Percentiles rank a stretch among this genome's conserved stretches.
Evolutionary conservation across 2,329 filamentous ascomycete genomes (phyloP).

Genomic region (Exophiala phaeomuriformis): DNA sequence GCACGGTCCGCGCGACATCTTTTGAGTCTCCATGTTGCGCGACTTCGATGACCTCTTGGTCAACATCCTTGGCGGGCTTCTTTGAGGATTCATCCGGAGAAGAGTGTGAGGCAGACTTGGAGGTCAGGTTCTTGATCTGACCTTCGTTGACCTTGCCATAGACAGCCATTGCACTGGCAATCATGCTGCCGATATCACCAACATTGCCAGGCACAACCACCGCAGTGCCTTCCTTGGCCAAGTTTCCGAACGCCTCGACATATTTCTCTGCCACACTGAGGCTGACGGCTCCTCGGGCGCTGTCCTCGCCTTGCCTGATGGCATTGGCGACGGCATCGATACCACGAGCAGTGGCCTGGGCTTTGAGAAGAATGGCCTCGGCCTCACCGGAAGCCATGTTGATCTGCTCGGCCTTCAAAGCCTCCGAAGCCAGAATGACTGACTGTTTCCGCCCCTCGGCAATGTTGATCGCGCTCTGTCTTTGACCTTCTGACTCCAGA

Average conservation of each 20-base stretch:
- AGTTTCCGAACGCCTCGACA: slow-evolving; percentile 83
- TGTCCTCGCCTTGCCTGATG: slow-evolving; percentile 64
- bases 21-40: slow-evolving; percentile 34
- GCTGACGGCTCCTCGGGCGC: slow-evolving; percentile 76
- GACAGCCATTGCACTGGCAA: slow-evolving; percentile 88
- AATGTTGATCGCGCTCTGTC: slow-evolving; percentile 97
- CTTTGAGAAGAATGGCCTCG: slow-evolving; percentile 82
- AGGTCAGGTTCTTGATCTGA: slow-evolving; percentile 54
- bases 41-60: slow-evolving; percentile 28
- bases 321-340: slow-evolving; percentile 77
- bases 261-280: slow-evolving; percentile 94
- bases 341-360: slow-evolving; percentile 74
- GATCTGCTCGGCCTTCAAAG: slow-evolving; percentile 80
- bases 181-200: slow-evolving; percentile 93
- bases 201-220: slow-evolving; percentile 96
- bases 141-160: slow-evolving; percentile 87
- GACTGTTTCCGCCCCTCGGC: slow-evolving; percentile 96
- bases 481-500: slow-evolving; percentile 90
- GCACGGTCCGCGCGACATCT: slow-evolving; percentile 43
- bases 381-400: slow-evolving; percentile 89
- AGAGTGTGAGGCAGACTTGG: slow-evolving; percentile 35
- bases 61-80: slow-evolving; percentile 21
- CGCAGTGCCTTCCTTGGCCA: slow-evolving; percentile 91
- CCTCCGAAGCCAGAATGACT: slow-evolving; percentile 92
- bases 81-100: slow-evolving; percentile 6